Evolutionary conservation across 169 alveolate species (phyloP).

Genomic region (Cryptosporidium xiaoi): DNA sequence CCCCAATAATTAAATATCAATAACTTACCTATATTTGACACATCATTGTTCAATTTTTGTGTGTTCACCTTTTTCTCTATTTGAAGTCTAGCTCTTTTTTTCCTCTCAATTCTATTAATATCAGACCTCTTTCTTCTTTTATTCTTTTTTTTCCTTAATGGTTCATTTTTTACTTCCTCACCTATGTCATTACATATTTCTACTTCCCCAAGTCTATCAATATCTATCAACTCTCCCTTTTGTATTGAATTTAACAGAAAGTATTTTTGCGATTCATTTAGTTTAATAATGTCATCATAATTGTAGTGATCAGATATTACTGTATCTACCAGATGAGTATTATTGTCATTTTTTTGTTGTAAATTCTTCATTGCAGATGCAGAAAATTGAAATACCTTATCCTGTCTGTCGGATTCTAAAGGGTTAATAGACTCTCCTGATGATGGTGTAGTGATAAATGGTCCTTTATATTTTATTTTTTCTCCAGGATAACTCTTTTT

Average conservation of each 20-base stretch:
- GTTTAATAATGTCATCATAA: background rate
- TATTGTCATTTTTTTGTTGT: background rate
- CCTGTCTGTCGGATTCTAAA: conserved; percentile 19
- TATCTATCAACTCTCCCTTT: conserved; percentile 24
- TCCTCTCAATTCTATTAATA: conserved; percentile 14
- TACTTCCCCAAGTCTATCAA: background rate
- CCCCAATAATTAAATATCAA: background rate
- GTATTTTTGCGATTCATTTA: conserved; percentile 27
- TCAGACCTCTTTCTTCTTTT: conserved; percentile 39
- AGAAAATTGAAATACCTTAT: conserved; percentile 2
- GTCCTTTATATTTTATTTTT: conserved; percentile 4
- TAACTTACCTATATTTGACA: conserved; percentile 64
- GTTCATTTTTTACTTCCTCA: background rate
- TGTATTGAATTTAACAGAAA: background rate
- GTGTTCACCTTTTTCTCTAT: background rate
- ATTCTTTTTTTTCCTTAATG: background rate
- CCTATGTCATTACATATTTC: background rate
- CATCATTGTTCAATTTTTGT: conserved; percentile 33
- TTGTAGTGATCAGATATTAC: conserved; percentile 23
- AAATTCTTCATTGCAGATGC: background rate
- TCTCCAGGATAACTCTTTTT: conserved; percentile 16
- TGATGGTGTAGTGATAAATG: conserved; percentile 9
- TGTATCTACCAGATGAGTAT: conserved; percentile 17
- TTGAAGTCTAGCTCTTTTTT: background rate
- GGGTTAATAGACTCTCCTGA: conserved; percentile 63